Percentiles rank a stretch among this genome's conserved stretches.
Conservation (phyloP, 1,139 yeast genomes). For the Petasospora rhodanensis region DNA sequence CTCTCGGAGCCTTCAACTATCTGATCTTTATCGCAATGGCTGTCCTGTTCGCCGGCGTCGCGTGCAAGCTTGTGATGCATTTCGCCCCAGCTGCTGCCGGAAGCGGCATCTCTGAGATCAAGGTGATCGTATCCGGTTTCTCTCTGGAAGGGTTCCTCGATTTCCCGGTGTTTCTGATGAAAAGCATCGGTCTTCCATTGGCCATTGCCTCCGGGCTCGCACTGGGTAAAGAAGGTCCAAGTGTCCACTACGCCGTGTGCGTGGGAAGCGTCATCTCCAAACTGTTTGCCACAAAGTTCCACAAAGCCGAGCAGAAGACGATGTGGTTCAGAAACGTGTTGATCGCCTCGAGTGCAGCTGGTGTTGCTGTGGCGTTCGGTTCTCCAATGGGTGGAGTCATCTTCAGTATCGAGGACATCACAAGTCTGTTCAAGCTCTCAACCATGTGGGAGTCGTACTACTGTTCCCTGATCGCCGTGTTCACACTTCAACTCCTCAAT, state of each 20-base stretch:
- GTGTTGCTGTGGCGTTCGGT: slow-evolving; percentile 69
- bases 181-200: slow-evolving; percentile 74
- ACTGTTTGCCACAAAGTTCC: slow-evolving; percentile 47
- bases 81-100: slow-evolving; percentile 95
- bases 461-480: slow-evolving; percentile 84
- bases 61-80: slow-evolving; percentile 64
- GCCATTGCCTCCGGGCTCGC: slow-evolving; percentile 66
- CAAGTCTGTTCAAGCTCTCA: slow-evolving; percentile 55
- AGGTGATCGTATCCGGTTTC: slow-evolving; percentile 92
- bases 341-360: slow-evolving; percentile 64
- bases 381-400: slow-evolving; percentile 67
- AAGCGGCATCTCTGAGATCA: slow-evolving; percentile 94
- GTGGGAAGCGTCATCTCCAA: slow-evolving; percentile 58
- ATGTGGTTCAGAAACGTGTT: slow-evolving; percentile 48
- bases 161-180: slow-evolving; percentile 66
- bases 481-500: slow-evolving; percentile 67
- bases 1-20: slow-evolving; percentile 44
- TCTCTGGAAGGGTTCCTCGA: slow-evolving; percentile 74
- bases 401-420: slow-evolving; percentile 60
- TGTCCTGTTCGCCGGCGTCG: slow-evolving; percentile 52
- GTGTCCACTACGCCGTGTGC: slow-evolving; percentile 65
- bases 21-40: slow-evolving; percentile 57
- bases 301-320: slow-evolving; percentile 36
- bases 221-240: slow-evolving; percentile 71
- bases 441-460: slow-evolving; percentile 91